Conservation (phyloP, 257 asterid species). For the Salvia miltiorrhiza region DNA sequence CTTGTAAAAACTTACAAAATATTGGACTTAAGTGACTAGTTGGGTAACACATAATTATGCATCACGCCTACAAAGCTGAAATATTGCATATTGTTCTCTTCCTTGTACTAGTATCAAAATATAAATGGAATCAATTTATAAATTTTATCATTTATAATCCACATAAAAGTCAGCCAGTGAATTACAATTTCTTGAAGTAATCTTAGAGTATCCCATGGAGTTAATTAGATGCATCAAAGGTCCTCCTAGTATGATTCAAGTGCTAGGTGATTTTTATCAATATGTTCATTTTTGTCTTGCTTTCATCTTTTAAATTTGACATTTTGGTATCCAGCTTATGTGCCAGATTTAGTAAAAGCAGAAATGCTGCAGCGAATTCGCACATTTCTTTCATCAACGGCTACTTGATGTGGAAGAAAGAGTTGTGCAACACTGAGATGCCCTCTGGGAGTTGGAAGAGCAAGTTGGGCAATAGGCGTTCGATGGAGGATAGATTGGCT, state of each 20-base stretch:
- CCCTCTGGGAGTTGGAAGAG: neutral
- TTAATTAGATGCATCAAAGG: neutral
- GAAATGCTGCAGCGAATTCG: constrained; percentile 69
- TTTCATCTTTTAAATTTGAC: neutral
- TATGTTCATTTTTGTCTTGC: neutral
- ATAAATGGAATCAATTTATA: too few relatives aligned
- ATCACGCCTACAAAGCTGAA: too few relatives aligned
- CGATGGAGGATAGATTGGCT: neutral
- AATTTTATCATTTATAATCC: too few relatives aligned
- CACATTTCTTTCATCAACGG: constrained; percentile 48
- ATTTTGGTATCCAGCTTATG: constrained; percentile 47
- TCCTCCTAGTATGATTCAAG: neutral
- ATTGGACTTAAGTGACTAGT: neutral
- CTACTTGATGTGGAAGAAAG: constrained; percentile 32
- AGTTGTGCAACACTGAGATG: neutral
- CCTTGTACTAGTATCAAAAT: neutral
- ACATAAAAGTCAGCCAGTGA: too few relatives aligned
- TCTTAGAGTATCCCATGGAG: neutral
- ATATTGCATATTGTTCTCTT: neutral
- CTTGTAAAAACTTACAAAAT: neutral
- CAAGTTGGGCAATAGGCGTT: neutral
- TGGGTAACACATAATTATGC: neutral
- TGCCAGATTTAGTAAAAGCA: constrained; percentile 71
- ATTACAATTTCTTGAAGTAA: too few relatives aligned
- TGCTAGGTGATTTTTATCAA: neutral